A percentile compares a stretch with the other conserved stretches of the same genome.
Conservation (phyloP, 2,329 filamentous ascomycete species). For the Fusarium azukiicola region DNA sequence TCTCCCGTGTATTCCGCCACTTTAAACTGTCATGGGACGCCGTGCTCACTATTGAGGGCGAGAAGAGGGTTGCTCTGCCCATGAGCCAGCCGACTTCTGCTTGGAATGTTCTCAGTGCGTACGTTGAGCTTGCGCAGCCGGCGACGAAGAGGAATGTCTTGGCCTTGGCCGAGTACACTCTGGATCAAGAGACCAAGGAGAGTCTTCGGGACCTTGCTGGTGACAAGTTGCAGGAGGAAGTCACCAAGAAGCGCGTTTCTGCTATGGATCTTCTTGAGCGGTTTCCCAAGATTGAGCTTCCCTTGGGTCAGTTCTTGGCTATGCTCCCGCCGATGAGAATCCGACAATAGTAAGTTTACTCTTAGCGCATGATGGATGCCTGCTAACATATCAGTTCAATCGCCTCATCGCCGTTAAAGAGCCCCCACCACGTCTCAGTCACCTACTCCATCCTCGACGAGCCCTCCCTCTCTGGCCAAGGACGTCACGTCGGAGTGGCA, state of each 20-base stretch:
- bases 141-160: constrained; percentile 77
- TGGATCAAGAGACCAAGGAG: constrained; percentile 62
- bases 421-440: constrained; percentile 52
- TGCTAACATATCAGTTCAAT: constrained; percentile 69
- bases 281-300: constrained; percentile 73
- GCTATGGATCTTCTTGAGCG: constrained; percentile 82
- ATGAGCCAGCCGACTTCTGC: constrained; percentile 77
- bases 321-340: constrained; percentile 82
- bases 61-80: constrained; percentile 71
- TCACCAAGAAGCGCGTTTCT: constrained; percentile 73
- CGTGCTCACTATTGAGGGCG: constrained; percentile 70
- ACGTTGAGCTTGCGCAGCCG: constrained; percentile 85
- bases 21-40: constrained; percentile 85
- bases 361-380: not conserved
- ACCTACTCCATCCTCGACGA: constrained; percentile 20
- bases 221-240: constrained; percentile 62
- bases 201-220: constrained; percentile 60
- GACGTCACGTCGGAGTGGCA: constrained; percentile 73
- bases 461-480: constrained; percentile 60
- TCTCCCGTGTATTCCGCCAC: constrained; percentile 79
- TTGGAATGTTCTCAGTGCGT: constrained; percentile 80
- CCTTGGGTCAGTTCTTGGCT: constrained; percentile 79
- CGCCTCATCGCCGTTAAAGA: constrained; percentile 83
- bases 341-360: constrained; percentile 55
- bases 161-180: constrained; percentile 42